Evolutionary conservation across 2,329 filamentous ascomycete species (phyloP).

Genomic region (Apiospora rasikravindrae): DNA sequence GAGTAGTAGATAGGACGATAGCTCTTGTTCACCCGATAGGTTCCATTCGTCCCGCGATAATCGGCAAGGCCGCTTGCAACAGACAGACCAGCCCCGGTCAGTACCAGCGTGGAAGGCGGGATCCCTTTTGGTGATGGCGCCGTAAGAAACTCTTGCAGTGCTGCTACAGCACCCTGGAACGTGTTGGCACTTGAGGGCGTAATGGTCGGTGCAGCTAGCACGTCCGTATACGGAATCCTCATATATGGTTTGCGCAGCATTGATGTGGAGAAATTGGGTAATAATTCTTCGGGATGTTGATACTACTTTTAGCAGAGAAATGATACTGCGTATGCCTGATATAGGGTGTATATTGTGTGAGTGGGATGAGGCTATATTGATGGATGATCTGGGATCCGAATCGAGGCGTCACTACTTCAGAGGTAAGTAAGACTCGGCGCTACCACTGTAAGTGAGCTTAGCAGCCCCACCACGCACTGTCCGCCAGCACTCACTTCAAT

Average conservation of each 20-base stretch:
- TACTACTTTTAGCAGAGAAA: background rate
- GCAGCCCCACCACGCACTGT: background rate
- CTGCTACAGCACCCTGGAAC: slow-evolving; percentile 74
- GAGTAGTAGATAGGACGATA: slow-evolving; percentile 93
- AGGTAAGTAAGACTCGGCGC: background rate
- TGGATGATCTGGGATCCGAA: background rate
- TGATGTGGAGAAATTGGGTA: background rate
- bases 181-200: slow-evolving; percentile 75
- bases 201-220: slow-evolving; percentile 76
- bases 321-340: background rate
- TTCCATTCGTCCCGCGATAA: slow-evolving; percentile 88
- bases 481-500: too few relatives aligned
- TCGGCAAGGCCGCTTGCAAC: slow-evolving; percentile 93
- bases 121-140: slow-evolving; percentile 58
- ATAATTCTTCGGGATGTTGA: background rate
- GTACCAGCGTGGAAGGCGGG: slow-evolving; percentile 53
- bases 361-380: background rate
- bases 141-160: slow-evolving; percentile 77
- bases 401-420: slow-evolving; percentile 17
- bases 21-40: slow-evolving; percentile 88
- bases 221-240: slow-evolving; percentile 89
- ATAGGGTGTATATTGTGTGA: background rate
- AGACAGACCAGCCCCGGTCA: slow-evolving; percentile 87
- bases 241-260: slow-evolving; percentile 72
- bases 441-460: background rate